Base-by-base conservation (phyloP, 148 eudicot genomes). In the Bassia scoparia region DNA sequence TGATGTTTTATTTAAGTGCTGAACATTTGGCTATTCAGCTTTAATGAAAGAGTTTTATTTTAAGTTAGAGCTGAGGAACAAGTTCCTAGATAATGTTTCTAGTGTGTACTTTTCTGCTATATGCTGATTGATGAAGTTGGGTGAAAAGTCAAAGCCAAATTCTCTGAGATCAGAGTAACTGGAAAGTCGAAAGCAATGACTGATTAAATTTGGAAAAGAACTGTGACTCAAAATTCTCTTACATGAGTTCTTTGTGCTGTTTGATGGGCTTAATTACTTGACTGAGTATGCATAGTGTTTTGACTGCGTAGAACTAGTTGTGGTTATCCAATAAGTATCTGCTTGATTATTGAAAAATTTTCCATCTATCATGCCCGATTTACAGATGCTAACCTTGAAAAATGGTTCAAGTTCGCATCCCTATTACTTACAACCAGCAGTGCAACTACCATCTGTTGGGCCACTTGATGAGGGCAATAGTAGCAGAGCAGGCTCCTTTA, bases 371-470 rank as follows among this genome's bases (percentile, higher is more conserved):
- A 13, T 67, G 35, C 38, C 66, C 74, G 75, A 68, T 52, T 80
- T 81, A 54, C 88, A 92, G 97, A 89, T 88, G 90, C 72, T 92
- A 80, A 87, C 98, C 30, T 74, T 93, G 88, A 87, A 97, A 84
- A 93, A 90, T 68, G 95, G 95, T 76, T 77, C 84, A 62, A 79
- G 87, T 80, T 67, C 85, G 79, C 86, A 85, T 69, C 95, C 95
- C 23, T 78, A 77, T 66, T 89, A 84, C 83, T 29, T 81, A 35
- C 83, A 78, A 20, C 84, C 84, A 37, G 74, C 76, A 23, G 30
- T 81, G 27, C 87, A 73, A 43, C 23, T 84, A 3, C 68, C 75
- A 34, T 77, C 87, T 49, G 61, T 41, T 55, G 89, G 79, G 43
- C 34, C 79, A 16, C 78, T 75, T 59, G 74, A 74, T 63, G 90